These are phyloP conservation scores for Pisolithus sp. DNA, from an alignment of 768 basidiomycete genomes.

Conservation along the genomic window DNA sequence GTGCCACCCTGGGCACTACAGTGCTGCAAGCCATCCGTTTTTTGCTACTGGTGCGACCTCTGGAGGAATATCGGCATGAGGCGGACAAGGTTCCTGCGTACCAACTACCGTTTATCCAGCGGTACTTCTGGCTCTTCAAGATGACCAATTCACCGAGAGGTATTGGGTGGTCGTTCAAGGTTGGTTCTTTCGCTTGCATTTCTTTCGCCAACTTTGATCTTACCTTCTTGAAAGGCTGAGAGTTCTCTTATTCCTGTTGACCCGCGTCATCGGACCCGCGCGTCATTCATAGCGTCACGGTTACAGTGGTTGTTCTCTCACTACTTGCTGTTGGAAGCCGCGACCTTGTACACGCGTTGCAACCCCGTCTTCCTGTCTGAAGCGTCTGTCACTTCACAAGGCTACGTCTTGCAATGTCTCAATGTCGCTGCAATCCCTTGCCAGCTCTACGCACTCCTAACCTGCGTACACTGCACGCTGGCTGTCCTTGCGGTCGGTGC, in stretches of 20 bases:
- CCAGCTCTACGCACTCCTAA: not conserved
- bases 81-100: not conserved
- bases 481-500: not conserved
- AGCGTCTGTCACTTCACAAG: not conserved
- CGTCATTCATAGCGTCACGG: not conserved
- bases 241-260: not conserved
- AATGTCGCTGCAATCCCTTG: not conserved
- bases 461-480: not conserved
- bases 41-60: constrained; percentile 1
- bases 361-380: constrained; percentile 2
- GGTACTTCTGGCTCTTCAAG: not conserved
- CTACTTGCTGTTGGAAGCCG: not conserved
- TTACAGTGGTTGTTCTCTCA: not conserved
- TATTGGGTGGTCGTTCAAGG: constrained; percentile 5
- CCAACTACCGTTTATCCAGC: not conserved
- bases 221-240: not conserved
- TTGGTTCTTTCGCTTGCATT: not conserved
- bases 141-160: not conserved
- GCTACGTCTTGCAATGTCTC: not conserved
- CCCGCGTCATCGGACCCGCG: not conserved
- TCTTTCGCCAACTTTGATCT: not conserved
- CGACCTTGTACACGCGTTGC: not conserved
- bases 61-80: not conserved
- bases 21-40: not conserved
- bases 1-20: not conserved